Conservation (phyloP, 2,329 filamentous ascomycete genomes). For the Magnaporthales sp. region DNA sequence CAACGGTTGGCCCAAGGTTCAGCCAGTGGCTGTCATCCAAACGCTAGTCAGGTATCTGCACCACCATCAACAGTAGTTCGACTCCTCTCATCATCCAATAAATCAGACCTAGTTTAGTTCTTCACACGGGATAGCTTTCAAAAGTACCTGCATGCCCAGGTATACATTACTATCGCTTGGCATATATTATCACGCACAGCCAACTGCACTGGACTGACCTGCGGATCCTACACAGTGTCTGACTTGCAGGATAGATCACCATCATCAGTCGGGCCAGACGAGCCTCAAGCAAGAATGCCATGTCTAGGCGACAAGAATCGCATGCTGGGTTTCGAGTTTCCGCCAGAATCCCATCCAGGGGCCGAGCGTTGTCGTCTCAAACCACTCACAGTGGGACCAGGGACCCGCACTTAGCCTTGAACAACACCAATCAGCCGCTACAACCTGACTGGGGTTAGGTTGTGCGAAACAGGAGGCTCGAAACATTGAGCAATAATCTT, state of each 20-base stretch:
- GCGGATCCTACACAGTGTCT: not conserved
- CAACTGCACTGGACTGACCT: not conserved
- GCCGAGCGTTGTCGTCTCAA: not conserved
- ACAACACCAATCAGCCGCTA: not conserved
- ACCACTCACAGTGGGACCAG: not conserved
- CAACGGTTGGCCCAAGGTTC: not conserved
- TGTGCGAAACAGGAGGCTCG: conserved; percentile 2
- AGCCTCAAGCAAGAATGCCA: not conserved
- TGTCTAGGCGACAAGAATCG: not conserved
- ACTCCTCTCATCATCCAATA: not conserved
- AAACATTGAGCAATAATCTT: not conserved
- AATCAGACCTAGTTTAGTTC: not conserved
- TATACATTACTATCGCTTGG: not conserved
- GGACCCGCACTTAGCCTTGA: not conserved
- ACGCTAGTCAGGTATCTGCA: not conserved
- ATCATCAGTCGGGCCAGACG: not conserved
- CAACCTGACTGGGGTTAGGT: not conserved
- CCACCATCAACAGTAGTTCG: not conserved
- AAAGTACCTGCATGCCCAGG: not conserved
- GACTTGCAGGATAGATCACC: not conserved
- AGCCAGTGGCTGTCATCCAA: not conserved
- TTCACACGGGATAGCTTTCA: not conserved
- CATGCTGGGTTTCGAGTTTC: conserved; percentile 6
- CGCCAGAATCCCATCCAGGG: conserved; percentile 3
- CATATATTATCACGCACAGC: not conserved